Evolutionary conservation across 108 stramenopile species (phyloP), one percentile per base, ranked within the genome.

Genomic region (Mayamaea pseudoterrestris): DNA sequence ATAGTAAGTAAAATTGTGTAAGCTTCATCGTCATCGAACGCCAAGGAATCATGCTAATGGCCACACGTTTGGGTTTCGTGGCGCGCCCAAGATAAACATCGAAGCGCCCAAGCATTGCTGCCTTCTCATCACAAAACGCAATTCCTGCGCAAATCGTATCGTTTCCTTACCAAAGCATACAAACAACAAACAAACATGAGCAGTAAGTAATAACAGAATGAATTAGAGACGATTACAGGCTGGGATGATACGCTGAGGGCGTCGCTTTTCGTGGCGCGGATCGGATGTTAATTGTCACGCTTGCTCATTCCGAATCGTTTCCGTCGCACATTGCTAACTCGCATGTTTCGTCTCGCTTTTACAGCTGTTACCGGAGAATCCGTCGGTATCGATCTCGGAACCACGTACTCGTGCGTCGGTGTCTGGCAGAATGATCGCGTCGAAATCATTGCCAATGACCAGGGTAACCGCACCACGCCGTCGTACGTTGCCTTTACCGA

Each of bases 361-460:
- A 21, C 44, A 45, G 23, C 26, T 45, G 44, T 27, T 6, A 45
- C 44, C 20, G 37, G 37, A 39, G 37, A 39, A 39, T 39, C 37
- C 52, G 89, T 89, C 58, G 92, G 92, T 43, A 93, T 93, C 49
- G 92, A 93, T 57, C 66, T 93, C 39, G 91, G 91, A 20, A 93
- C 91, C 50, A 89, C 85, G 49, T 98, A 98, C 86, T 90, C 86
- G 18, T 98, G 97, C 57, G 97, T 98, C 24, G 95, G 95, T 30
- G 94, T 97, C 25, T 98, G 98, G 98, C 95, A 97, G 69, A 96
- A 96, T 55, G 98, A 99, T 62, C 91, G 94, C 55, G 98, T 99
- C 43, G 96, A 98, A 68, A 97, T 99, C 78, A 97, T 99, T 68
- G 92, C 94, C 71, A 96, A 96, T 65, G 96, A 99, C 69, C 96